Base-by-base conservation (phyloP, 768 basidiomycete genomes). In the Hemileccinum impolitum region DNA sequence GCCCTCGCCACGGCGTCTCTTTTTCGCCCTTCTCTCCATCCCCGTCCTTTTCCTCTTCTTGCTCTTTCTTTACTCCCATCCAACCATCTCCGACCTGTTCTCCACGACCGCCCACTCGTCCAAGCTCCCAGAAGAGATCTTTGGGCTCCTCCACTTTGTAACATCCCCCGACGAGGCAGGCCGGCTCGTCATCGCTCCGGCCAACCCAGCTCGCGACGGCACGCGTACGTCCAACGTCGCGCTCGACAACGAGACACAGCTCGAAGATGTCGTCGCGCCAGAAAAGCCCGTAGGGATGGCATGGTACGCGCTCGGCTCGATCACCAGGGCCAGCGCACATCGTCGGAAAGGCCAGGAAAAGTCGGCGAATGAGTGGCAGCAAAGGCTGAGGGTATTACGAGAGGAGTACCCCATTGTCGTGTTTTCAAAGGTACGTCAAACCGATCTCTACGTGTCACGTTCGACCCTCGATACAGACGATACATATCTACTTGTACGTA, bases 341-440 rank as follows among this genome's bases (percentile, higher is more conserved):
- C 42, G 49, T 11, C 46, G 65, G 57, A 11, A 44, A 35, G 38
- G 50, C 17, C 4, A 43, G 66, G 47, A 54, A 17, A 10, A 64
- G 74, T 19, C 70, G 78, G 39, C 83, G 79, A 80, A 48, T 54
- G 31, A 64, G 10, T 59, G 64, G 64, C 39, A 48, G 2, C 47
- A 67, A 51, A 71, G 78, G 37, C 64, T 74, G 15, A 61, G 60
- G 37, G 59, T 58, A 18, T 56, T 90, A 40, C 70, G 77, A 32
- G 59, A 72, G 15, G 64, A 78, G 28, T 73, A 78, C 56, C 89
- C 89, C 2, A 66, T 92, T 7, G 72, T 91, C 39, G 81, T 92
- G 12, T 90, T 92, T 59, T 90, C 88, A 74, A 92, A 92, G 75
- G 87, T 84, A 47, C 28, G 74, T 65, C 38, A 6, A 37, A 9